phyloP scores from a whole-genome alignment of 257 asterid species.

The Orobanche coerulescens region DNA sequence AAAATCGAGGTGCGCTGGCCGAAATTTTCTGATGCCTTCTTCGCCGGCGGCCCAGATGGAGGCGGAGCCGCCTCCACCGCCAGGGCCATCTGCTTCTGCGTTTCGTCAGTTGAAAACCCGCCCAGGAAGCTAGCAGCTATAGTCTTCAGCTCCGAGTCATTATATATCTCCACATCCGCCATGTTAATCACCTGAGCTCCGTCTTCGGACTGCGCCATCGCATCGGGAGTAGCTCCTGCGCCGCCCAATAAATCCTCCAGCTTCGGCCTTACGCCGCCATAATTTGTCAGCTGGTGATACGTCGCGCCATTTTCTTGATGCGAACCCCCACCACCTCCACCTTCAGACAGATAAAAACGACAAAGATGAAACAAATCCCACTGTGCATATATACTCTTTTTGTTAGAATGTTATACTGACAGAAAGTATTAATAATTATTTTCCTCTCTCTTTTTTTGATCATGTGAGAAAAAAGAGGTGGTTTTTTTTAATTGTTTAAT shows the following conservation, averaged over 20 bases:
- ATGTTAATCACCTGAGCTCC: slow-evolving; percentile 13
- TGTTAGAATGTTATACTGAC: slow-evolving; percentile 19
- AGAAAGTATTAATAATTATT: slow-evolving; percentile 12
- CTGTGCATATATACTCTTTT: background rate
- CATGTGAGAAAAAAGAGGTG: background rate
- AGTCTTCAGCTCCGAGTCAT: slow-evolving; percentile 52
- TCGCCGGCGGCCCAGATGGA: slow-evolving; percentile 23
- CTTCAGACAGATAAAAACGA: background rate
- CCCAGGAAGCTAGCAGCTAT: slow-evolving; percentile 53
- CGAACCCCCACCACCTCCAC: slow-evolving; percentile 21
- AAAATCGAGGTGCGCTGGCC: slow-evolving; percentile 84
- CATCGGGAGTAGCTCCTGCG: slow-evolving; percentile 21
- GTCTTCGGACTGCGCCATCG: slow-evolving; percentile 22
- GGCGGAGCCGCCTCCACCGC: slow-evolving; percentile 31
- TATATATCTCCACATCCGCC: slow-evolving; percentile 29
- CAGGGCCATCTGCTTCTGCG: slow-evolving; percentile 28
- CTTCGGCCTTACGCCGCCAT: slow-evolving; percentile 41
- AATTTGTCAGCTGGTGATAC: slow-evolving; percentile 2
- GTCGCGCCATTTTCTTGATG: slow-evolving; percentile 26
- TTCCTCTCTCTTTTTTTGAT: background rate
- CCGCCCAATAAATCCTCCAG: slow-evolving; percentile 69
- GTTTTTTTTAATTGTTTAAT: background rate
- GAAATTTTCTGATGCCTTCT: slow-evolving; percentile 56
- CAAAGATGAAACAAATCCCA: background rate
- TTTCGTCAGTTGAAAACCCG: slow-evolving; percentile 29